Percentiles rank a stretch among this genome's conserved stretches.
Conservation (phyloP, 2,329 filamentous ascomycete genomes). For the Diatrype stigma region DNA sequence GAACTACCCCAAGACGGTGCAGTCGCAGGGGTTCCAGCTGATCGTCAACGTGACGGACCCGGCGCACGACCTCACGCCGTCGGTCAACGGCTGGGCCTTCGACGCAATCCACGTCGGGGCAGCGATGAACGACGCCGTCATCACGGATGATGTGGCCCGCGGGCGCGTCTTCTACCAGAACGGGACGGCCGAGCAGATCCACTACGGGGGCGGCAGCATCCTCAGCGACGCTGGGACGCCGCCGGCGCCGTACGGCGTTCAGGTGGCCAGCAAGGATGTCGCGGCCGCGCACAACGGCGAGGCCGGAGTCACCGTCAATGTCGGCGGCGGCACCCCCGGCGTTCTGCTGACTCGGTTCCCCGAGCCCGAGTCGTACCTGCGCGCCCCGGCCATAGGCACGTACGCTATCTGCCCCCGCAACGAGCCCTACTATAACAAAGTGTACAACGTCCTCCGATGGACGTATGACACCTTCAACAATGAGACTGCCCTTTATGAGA, state of each 20-base stretch:
- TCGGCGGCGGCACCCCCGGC: constrained; percentile 32
- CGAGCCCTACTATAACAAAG: constrained; percentile 37
- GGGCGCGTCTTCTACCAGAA: constrained; percentile 46
- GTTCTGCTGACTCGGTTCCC: constrained; percentile 31
- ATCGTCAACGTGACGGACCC: constrained; percentile 42
- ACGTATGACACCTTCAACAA: constrained; percentile 19
- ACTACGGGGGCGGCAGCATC: constrained; percentile 27
- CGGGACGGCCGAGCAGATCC: constrained; percentile 34
- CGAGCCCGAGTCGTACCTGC: constrained; percentile 30
- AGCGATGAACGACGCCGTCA: constrained; percentile 34
- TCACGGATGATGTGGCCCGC: constrained; percentile 17
- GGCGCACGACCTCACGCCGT: constrained; percentile 33
- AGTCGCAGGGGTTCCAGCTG: constrained; percentile 34
- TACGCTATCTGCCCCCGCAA: constrained; percentile 40
- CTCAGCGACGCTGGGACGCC: constrained; percentile 39
- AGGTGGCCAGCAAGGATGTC: constrained; percentile 19
- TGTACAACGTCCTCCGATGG: constrained; percentile 37
- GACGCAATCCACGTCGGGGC: constrained; percentile 40
- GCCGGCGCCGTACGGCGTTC: constrained; percentile 34
- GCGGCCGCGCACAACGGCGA: constrained; percentile 19
- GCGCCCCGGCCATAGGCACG: constrained; percentile 22
- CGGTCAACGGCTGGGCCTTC: constrained; percentile 37
- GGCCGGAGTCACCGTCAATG: constrained; percentile 30
- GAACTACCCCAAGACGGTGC: constrained; percentile 16
- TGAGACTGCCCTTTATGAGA: constrained; percentile 10